Base-by-base conservation (phyloP, 129 eudicot species). In the Solidago caesia region DNA sequence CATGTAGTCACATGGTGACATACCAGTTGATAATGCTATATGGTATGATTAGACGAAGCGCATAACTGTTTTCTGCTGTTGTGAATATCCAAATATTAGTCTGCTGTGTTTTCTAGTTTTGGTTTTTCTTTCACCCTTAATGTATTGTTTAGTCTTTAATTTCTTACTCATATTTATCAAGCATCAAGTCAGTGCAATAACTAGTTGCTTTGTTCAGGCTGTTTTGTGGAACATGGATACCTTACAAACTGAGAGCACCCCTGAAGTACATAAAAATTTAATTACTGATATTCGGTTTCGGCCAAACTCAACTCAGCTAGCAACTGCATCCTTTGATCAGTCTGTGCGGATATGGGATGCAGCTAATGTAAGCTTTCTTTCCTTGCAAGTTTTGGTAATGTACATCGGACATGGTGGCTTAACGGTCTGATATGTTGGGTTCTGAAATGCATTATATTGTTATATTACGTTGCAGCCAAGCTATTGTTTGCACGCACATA, bases 341-440 rank as follows among this genome's bases (percentile, higher is more conserved):
- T 87, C 96, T 73, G 96, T 92, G 72, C 82, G 96, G 72, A 64
- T 93, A 55, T 93, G 98, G 98, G 98, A 93, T 90, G 98, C 96
- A 42, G 90, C 96, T 62, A 90, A 93, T 82, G 98, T 93, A 86
- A 81, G 81, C 5, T 53, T 63, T 81, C 52, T 61, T 16, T 45
- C 15, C 61, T 60, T 64, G 49, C 70, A 21, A 13, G 12, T 44
- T 42, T 47, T 21, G 29, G 16, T 57, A 52, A 51, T 51, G 71
- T 15, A 33, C 48, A 44, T 7, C 13, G 41, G 49, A 63, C 9
- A 64, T 62, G n/a, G 13, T 44, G 14, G 27, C 43, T 60, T 27
- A 8, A 61, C 43, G 10, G n/a, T 58, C 33, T 67, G 39, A 68
- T 55, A 26, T 46, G 27, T 21, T 55, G 74, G 46, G 41, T 64